Percentiles rank a stretch among this genome's conserved stretches.
Evolutionary conservation across 768 basidiomycete genomes (phyloP).

Genomic region (Mycena latifolia): DNA sequence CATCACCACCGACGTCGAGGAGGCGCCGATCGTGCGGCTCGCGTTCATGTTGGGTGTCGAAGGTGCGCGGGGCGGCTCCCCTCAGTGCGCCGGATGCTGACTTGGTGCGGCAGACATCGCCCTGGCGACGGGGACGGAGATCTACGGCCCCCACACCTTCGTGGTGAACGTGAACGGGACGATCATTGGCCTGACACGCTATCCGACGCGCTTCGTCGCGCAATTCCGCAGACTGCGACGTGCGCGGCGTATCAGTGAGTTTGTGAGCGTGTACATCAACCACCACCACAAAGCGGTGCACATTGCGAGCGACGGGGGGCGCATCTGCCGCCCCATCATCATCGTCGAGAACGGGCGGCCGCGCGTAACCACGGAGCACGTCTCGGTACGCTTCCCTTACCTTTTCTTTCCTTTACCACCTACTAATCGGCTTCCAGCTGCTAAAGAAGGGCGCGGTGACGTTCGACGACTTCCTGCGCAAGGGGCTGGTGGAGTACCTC

Average conservation of each 20-base stretch:
- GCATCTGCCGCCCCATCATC: conserved; percentile 97
- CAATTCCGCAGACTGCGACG: conserved; percentile 95
- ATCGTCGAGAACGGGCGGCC: conserved; percentile 90
- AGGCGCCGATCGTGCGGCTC: conserved; percentile 90
- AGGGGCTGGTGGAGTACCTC: conserved; percentile 96
- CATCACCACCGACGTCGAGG: conserved; percentile 98
- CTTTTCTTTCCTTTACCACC: conserved; percentile 5
- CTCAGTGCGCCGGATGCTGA: not conserved
- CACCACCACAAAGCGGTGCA: conserved; percentile 95
- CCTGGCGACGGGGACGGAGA: conserved; percentile 93
- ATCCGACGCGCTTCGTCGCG: conserved; percentile 85
- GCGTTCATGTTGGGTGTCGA: conserved; percentile 98
- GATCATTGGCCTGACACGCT: conserved; percentile 92
- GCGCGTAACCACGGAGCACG: conserved; percentile 84
- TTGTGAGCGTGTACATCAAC: conserved; percentile 96
- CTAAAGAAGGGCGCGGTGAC: conserved; percentile 82
- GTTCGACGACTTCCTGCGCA: conserved; percentile 94
- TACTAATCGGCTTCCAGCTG: conserved; percentile 57
- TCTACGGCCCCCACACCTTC: conserved; percentile 93
- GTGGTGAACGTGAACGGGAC: conserved; percentile 98
- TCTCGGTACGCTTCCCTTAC: conserved; percentile 61
- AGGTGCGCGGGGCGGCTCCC: conserved; percentile 61
- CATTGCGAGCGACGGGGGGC: conserved; percentile 96
- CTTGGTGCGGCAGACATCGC: conserved; percentile 76
- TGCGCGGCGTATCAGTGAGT: conserved; percentile 93